Percentiles rank a stretch among this genome's conserved stretches.
Conservation (phyloP, 2,329 filamentous ascomycete species). For the Neofusicoccum laricinum region DNA sequence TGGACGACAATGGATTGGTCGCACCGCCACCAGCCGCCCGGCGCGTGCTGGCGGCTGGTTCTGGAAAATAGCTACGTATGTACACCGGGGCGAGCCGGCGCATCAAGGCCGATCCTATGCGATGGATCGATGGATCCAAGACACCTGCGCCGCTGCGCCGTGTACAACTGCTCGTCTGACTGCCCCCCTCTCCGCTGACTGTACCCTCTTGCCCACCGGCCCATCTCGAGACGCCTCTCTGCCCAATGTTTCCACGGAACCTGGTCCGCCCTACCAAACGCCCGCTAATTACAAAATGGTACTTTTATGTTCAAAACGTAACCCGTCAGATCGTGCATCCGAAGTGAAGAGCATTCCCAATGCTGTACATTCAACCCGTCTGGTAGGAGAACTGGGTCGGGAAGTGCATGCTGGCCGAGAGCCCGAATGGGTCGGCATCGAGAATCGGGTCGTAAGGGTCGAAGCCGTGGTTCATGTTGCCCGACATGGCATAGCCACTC, state of each 20-base stretch:
- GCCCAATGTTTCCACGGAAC: background rate
- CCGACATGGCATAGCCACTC: conserved; percentile 36
- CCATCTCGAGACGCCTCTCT: conserved; percentile 6
- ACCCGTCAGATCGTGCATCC: conserved; percentile 10
- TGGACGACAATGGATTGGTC: background rate
- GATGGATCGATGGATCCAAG: background rate
- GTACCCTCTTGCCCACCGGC: background rate
- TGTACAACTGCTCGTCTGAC: conserved; percentile 6
- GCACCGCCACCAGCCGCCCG: conserved; percentile 3
- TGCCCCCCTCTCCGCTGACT: background rate
- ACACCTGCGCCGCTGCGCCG: conserved; percentile 4
- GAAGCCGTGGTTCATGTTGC: conserved; percentile 53
- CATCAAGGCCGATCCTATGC: conserved; percentile 1
- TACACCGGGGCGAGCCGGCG: conserved; percentile 13
- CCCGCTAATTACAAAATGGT: conserved; percentile 12
- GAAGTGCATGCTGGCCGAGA: conserved; percentile 94
- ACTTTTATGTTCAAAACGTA: conserved; percentile 4
- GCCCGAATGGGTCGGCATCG: conserved; percentile 89
- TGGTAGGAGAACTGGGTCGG: conserved; percentile 76
- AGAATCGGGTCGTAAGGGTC: conserved; percentile 80
- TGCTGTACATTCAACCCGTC: conserved; percentile 31
- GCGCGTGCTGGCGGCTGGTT: background rate
- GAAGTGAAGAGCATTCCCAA: conserved; percentile 17
- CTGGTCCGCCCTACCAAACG: conserved; percentile 1
- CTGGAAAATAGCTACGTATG: conserved; percentile 15